Evolutionary conservation across 345 rosid genomes (phyloP), one percentile per base, ranked within the genome.

Genomic region (Hibiscus tridactylites): DNA sequence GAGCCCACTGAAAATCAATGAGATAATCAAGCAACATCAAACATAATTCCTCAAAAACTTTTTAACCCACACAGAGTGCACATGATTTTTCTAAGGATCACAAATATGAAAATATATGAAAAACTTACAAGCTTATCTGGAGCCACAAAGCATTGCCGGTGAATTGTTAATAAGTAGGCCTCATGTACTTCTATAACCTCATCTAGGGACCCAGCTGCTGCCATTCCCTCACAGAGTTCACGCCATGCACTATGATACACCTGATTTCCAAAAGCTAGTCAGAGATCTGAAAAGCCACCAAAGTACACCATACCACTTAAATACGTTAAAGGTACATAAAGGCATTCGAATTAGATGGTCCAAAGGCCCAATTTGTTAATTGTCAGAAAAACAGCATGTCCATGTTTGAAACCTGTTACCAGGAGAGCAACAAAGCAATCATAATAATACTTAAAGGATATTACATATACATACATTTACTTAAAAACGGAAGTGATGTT

Each of bases 191-290:
- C 96, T 78, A 95, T 90, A 81, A 90, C 96, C 80, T 89, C 97
- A 74, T 92, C 98, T 57, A 95, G 87, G 71, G 99, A 92, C 64
- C 90, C 91, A 74, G 99, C 99, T 61, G 86, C 83, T 39, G 79
- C 84, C 92, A 92, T 87, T 70, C 93, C 97, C 76, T 90, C 96
- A 68, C 97, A 90, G 21, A 95, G 92, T 79, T 92, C 99, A 46
- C 85, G 92, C 99, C 99, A 95, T 4, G 97, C 92, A 15, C 92
- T 90, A 78, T 92, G 99, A 82, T 92, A 95, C 56, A 95, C 99
- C 99, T 95, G 89, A 71, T 42, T 74, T 82, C 37, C 71, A 65
- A 79, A 79, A 68, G 61, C 74, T 70, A 63, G 61, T 75, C 53
- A 74, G 69, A 74, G 69, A 74, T 61, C 49, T 33, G 13, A 35